phyloP scores from a whole-genome alignment of 2,329 filamentous ascomycete species.

The Akanthomyces uredinophilus region DNA sequence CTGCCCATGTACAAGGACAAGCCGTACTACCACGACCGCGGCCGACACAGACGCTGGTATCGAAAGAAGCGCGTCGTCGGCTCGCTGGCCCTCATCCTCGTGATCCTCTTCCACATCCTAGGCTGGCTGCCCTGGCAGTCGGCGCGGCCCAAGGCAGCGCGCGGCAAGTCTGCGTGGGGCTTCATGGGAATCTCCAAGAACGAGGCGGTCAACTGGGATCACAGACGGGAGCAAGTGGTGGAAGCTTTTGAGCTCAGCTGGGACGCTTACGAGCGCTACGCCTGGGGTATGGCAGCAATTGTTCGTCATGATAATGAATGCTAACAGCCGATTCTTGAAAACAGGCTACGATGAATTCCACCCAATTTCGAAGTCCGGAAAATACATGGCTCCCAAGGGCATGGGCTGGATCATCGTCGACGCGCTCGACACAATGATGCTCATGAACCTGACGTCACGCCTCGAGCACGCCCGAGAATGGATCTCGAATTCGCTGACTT shows the following conservation, averaged over 20 bases:
- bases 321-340: not conserved
- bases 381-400: slow-evolving; percentile 80
- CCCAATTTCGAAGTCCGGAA: slow-evolving; percentile 71
- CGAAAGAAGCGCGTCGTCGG: slow-evolving; percentile 60
- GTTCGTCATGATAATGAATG: not conserved
- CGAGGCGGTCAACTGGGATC: slow-evolving; percentile 63
- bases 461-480: slow-evolving; percentile 82
- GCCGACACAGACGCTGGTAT: slow-evolving; percentile 52
- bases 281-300: slow-evolving; percentile 64
- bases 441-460: slow-evolving; percentile 92
- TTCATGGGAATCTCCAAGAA: slow-evolving; percentile 52
- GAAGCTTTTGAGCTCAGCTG: slow-evolving; percentile 90
- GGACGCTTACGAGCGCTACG: slow-evolving; percentile 87
- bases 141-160: slow-evolving; percentile 30
- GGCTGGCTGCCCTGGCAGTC: slow-evolving; percentile 49
- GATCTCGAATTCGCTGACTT: slow-evolving; percentile 75
- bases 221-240: slow-evolving; percentile 73
- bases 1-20: slow-evolving; percentile 99
- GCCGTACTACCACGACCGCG: slow-evolving; percentile 67
- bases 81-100: slow-evolving; percentile 46
- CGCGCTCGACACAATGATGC: slow-evolving; percentile 89
- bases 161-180: slow-evolving; percentile 43
- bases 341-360: slow-evolving; percentile 79
- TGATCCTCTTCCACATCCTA: slow-evolving; percentile 65
- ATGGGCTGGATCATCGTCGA: slow-evolving; percentile 99